phyloP scores from a whole-genome alignment of 1,139 yeast genomes.

The Debaryomycetaceae sp. region DNA sequence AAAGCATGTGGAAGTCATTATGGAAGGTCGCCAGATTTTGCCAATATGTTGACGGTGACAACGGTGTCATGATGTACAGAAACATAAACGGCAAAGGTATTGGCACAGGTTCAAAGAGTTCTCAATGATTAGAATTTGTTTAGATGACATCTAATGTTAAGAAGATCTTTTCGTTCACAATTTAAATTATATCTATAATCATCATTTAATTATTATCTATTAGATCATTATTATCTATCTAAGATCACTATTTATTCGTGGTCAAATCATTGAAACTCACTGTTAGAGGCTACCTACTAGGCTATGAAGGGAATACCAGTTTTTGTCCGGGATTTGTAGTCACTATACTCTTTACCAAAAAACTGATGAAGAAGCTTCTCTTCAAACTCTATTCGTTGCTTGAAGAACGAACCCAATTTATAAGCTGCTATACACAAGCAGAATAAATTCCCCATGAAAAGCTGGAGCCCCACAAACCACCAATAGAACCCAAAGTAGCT shows the following conservation, averaged over 20 bases:
- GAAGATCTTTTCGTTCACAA: neutral
- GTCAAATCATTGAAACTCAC: no score
- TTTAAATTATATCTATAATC: neutral
- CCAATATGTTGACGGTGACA: constrained; percentile 59
- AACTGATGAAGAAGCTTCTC: constrained; percentile 62
- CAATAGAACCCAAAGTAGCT: constrained; percentile 87
- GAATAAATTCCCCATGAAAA: constrained; percentile 55
- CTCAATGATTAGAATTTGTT: constrained; percentile 4
- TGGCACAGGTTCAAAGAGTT: constrained; percentile 26
- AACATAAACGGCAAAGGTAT: constrained; percentile 51
- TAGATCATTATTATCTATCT: no score
- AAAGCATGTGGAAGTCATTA: constrained; percentile 55
- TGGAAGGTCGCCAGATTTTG: constrained; percentile 58
- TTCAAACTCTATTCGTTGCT: constrained; percentile 62
- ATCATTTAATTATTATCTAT: no score
- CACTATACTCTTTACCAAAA: constrained; percentile 62
- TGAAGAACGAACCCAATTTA: constrained; percentile 65
- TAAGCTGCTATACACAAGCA: constrained; percentile 24
- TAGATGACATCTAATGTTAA: constrained; percentile 1
- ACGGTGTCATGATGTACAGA: constrained; percentile 61
- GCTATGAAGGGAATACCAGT: constrained; percentile 66
- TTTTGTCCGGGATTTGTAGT: constrained; percentile 49
- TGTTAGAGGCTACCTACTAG: no score
- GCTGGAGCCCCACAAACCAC: constrained; percentile 90
- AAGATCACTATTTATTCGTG: no score